Base-by-base conservation (phyloP, 345 rosid genomes). In the Aethionema arabicum region DNA sequence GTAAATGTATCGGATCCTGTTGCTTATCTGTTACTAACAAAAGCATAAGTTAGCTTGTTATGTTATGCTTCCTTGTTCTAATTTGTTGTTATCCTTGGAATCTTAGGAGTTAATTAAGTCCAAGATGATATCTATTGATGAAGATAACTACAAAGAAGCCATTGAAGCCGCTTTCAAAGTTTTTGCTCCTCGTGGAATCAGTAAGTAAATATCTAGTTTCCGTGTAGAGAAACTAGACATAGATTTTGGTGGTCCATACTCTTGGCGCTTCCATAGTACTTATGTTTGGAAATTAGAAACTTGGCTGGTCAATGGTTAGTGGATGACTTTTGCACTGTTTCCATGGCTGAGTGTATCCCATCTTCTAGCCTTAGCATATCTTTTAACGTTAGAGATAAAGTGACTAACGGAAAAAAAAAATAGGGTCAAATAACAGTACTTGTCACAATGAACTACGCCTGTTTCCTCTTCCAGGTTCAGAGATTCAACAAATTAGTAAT, bases 101-200 rank as follows among this genome's bases (percentile, higher is more conserved):
- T 63, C 53, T 71, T 70, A 90, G 99, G 97, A 87, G 64, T 82
- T 84, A 76, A 76, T 93, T 45, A 93, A 84, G 72, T 74, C 85
- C 69, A 73, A 74, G 83, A 87, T 79, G 96, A 59, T 73, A 71
- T 62, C 87, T 44, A 15, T 65, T 14, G 97, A 93, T 41, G 99
- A 93, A 68, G 99, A 93, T 67, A 93, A 93, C 78, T 90, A 87
- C 78, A 82, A 73, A 79, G 99, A 93, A 87, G 97, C 97, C 61
- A 73, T 78, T 5, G 96, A 90, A 55, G 85, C 97, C 50, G 80
- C 97, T 70, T 87, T 90, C 63, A 90, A 93, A 78, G 91, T 93
- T 52, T 93, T 84, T 79, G 82, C 91, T 67, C 81, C 95, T 72
- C 83, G 63, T 69, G 99, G 96, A 81, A 85, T 90, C 47, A 83